Percentiles rank a stretch among this genome's conserved stretches.
Evolutionary conservation across 768 basidiomycete genomes (phyloP).

Genomic region (Mrakia frigida): DNA sequence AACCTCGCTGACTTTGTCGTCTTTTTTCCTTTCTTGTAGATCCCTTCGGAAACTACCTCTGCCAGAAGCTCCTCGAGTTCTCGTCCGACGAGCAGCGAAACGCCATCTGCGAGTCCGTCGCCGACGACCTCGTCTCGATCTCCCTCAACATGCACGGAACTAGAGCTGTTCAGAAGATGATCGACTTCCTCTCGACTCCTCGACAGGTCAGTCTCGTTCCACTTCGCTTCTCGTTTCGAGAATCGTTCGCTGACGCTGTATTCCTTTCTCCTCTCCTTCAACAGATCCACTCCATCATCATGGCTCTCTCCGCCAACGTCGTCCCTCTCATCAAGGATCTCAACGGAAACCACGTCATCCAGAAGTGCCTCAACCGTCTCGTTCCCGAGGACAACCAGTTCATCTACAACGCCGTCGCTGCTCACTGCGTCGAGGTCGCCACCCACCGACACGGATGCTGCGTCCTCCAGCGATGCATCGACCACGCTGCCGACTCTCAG

Average conservation of each 20-base stretch:
- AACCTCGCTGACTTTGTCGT: neutral
- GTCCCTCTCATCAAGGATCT: conserved; percentile 96
- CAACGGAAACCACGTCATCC: conserved; percentile 64
- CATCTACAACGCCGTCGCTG: conserved; percentile 98
- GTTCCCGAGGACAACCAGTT: conserved; percentile 98
- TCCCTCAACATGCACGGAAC: conserved; percentile 99
- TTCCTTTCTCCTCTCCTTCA: conserved; percentile 37
- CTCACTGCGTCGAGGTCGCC: conserved; percentile 97
- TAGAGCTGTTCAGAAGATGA: conserved; percentile 99
- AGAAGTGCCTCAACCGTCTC: conserved; percentile 97
- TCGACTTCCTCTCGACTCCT: conserved; percentile 93
- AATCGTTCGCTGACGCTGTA: conserved; percentile 40
- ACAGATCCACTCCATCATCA: conserved; percentile 94
- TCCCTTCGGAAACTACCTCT: conserved; percentile 98
- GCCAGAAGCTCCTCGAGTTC: conserved; percentile 94
- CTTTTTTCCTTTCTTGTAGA: conserved; percentile 49
- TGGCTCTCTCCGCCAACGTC: conserved; percentile 93
- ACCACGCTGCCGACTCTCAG: conserved; percentile 94
- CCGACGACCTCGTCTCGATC: conserved; percentile 94
- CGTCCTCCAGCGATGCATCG: conserved; percentile 94
- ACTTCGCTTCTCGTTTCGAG: conserved; percentile 33
- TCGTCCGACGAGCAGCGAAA: conserved; percentile 97
- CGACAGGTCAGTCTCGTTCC: conserved; percentile 64
- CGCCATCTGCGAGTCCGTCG: conserved; percentile 93
- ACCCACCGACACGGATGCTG: conserved; percentile 86